A percentile compares a stretch with the other conserved stretches of the same genome.
Evolutionary conservation across 352 stramenopile species (phyloP).

Genomic region (Pythium aquatile): DNA sequence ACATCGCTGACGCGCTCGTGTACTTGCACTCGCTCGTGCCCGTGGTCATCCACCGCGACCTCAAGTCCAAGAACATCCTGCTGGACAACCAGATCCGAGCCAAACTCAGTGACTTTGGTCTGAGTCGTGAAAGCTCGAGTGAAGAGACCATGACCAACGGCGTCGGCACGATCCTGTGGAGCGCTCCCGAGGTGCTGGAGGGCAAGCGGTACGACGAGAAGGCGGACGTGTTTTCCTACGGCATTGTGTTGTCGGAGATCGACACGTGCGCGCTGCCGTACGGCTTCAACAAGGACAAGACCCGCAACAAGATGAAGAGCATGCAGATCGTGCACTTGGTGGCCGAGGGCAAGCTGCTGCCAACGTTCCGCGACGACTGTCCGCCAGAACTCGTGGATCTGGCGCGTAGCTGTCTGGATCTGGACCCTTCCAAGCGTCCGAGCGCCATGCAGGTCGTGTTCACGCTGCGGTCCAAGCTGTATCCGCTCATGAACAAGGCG

Average conservation of each 20-base stretch:
- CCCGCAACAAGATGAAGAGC: constrained; percentile 67
- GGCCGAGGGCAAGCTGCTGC: constrained; percentile 69
- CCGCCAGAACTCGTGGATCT: constrained; percentile 50
- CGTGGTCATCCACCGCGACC: constrained; percentile 65
- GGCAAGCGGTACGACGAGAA: constrained; percentile 78
- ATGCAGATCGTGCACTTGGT: constrained; percentile 86
- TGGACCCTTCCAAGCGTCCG: constrained; percentile 57
- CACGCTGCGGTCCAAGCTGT: constrained; percentile 54
- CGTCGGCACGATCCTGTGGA: constrained; percentile 76
- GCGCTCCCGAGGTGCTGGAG: constrained; percentile 63
- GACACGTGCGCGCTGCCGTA: constrained; percentile 75
- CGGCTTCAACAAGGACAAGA: constrained; percentile 52
- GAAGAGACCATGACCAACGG: constrained; percentile 80
- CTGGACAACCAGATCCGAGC: constrained; percentile 56
- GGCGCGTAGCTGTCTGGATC: constrained; percentile 55
- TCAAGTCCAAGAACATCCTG: constrained; percentile 78
- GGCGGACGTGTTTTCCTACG: constrained; percentile 76
- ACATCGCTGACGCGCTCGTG: constrained; percentile 68
- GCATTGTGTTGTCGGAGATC: constrained; percentile 73
- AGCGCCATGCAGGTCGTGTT: constrained; percentile 72
- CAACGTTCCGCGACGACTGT: constrained; percentile 69
- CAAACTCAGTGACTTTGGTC: constrained; percentile 74
- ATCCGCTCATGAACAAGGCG: constrained; percentile 30
- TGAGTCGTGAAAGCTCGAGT: constrained; percentile 60
- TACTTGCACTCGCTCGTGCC: constrained; percentile 71